Base-by-base conservation (phyloP, 176 grass and related monocot species). In the Bromus sterilis region DNA sequence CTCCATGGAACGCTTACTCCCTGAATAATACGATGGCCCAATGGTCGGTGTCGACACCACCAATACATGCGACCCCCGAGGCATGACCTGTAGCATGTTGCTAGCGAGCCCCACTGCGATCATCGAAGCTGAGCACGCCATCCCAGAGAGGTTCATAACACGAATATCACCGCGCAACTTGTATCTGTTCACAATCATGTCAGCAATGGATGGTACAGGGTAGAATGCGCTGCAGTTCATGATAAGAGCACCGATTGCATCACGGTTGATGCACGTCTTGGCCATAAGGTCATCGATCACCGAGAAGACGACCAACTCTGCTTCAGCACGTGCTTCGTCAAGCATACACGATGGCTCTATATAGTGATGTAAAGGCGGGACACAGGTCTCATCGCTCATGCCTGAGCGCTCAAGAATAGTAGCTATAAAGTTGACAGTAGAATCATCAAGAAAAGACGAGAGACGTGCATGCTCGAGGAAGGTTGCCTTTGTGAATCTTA, bases 331-430 rank as follows among this genome's bases (percentile, higher is more conserved):
- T 26, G 70, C 60, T 28, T 86, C 78, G 7, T 4, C 14, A 12
- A 80, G 36, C 26, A 14, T 60, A 20, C 9, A 15, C 14, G 5
- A 29, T 2, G 25, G 40, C 0, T 53, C 70, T 28, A 53, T 9
- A 13, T 70, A 41, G 35, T 40, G 58, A 6, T 13, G 5, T 2
- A 61, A 18, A 21, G 60, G 40, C 1, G 82, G 82, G 13, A 70
- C 14, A 70, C 55, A 61, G 3, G 82, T 85, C 82, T 85, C 87
- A 3, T 89, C 81, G 14, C 86, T 76, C 13, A 89, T 42, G 18
- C 87, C 81, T 2, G 76, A 89, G 56, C 75, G 56, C 41, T 49
- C 34, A 8, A 21, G 16, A 43, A 89, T 40, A 1, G 56, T 60
- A 7, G 34, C 10, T 42, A 57, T 33, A 82, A 89, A 87, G 1